Evolutionary conservation across 306 rosid genomes (phyloP).

Genomic region (Morella rubra): DNA sequence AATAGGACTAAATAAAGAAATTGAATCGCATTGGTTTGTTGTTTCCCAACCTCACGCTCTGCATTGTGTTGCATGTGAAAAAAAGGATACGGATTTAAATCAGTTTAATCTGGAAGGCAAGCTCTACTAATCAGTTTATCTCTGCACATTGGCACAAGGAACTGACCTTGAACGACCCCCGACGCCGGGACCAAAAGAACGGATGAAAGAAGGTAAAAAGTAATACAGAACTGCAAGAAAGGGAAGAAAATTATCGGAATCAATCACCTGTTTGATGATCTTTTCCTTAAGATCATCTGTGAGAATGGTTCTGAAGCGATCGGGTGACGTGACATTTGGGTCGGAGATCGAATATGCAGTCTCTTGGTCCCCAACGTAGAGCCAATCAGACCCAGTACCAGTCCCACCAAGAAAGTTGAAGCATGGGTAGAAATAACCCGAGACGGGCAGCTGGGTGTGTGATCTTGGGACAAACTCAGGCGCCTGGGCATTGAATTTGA

Average conservation of each 20-base stretch:
- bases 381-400: constrained; percentile 63
- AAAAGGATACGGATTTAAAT: background rate
- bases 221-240: background rate
- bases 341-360: constrained; percentile 54
- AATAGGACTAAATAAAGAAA: too few relatives aligned
- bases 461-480: constrained; percentile 94
- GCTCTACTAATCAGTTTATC: background rate
- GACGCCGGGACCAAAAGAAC: too few relatives aligned
- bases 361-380: constrained; percentile 74
- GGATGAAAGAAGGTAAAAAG: too few relatives aligned
- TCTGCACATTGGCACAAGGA: too few relatives aligned
- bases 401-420: constrained; percentile 69
- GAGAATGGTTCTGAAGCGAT: constrained; percentile 50
- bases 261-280: constrained; percentile 76
- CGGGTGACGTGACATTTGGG: constrained; percentile 35
- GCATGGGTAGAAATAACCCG: constrained; percentile 77
- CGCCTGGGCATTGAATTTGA: constrained; percentile 89
- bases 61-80: background rate
- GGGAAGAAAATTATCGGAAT: background rate
- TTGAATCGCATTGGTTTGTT: too few relatives aligned
- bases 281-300: constrained; percentile 73
- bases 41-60: too few relatives aligned
- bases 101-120: background rate
- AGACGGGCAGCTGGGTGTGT: constrained; percentile 61
- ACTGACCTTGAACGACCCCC: too few relatives aligned